Conservation (phyloP, 2,329 filamentous ascomycete genomes). For the Trichothecium roseum region DNA sequence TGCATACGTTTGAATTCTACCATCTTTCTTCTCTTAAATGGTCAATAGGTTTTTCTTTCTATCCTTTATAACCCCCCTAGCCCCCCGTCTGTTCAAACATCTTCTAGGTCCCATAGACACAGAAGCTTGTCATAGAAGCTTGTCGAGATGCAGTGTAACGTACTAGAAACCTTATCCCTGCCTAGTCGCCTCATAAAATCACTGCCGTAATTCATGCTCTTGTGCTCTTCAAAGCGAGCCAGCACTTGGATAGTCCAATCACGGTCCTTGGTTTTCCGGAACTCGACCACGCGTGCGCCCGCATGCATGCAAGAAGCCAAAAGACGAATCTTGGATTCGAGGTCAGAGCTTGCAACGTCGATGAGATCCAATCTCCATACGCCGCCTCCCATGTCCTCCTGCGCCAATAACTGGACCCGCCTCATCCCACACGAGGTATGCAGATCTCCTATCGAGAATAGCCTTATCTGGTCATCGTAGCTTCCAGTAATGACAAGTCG, state of each 20-base stretch:
- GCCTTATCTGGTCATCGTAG: constrained; percentile 76
- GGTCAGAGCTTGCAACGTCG: constrained; percentile 8
- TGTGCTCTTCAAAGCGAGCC: constrained; percentile 69
- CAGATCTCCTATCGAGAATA: constrained; percentile 43
- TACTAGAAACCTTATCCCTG: constrained; percentile 8
- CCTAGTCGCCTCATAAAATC: constrained; percentile 44
- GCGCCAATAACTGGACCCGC: constrained; percentile 44
- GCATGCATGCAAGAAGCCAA: constrained; percentile 92
- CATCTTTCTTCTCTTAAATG: no score
- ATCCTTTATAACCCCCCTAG: no score
- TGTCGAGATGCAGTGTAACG: constrained; percentile 50
- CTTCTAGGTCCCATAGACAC: constrained; percentile 48
- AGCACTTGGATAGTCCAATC: constrained; percentile 54
- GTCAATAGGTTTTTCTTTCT: no score
- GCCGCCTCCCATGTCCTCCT: constrained; percentile 62
- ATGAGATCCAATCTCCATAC: constrained; percentile 78
- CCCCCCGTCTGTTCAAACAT: no score
- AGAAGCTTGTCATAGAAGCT: constrained; percentile 68
- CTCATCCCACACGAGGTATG: constrained; percentile 27
- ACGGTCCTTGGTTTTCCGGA: constrained; percentile 24
- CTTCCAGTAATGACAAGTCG: constrained; percentile 71
- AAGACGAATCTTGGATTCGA: constrained; percentile 32
- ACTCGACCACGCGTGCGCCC: constrained; percentile 56
- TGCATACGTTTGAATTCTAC: no score
- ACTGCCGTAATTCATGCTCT: constrained; percentile 92